Base-by-base conservation (phyloP, 345 rosid species). In the Reutealis trisperma region DNA sequence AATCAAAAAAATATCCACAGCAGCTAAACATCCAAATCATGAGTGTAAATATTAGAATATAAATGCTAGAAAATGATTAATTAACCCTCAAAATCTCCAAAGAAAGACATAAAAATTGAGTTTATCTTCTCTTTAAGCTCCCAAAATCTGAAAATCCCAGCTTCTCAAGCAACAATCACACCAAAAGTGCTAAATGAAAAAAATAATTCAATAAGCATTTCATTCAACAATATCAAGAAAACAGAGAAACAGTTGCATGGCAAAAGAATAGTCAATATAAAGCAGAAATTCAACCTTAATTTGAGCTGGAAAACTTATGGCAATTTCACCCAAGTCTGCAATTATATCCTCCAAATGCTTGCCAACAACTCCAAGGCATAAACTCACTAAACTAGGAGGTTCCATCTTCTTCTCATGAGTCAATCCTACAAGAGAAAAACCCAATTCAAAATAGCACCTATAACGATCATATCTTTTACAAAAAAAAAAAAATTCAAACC, bases 321-420 rank as follows among this genome's bases (percentile, higher is more conserved):
- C 85, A 80, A 95, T 90, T 61, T 89, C 94, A 65, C 74, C 75
- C 85, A 95, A 82, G 67, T 93, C 90, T 15, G 77, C 84, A 37
- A 85, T 73, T 30, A 95, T 84, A 30, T 92, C 99, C 79, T 95
- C 98, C 80, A 95, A 86, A 87, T 95, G 84, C 83, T 60, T 84
- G 27, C 99, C 98, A 69, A 95, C 78, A 84, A 93, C 90, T 30
- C 91, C 97, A 27, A 95, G 89, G 79, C 98, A 95, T 78, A 93
- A 83, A 81, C 84, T 88, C 9, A 90, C 83, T 68, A 95, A 87
- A 71, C 90, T 89, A 42, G 91, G 93, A 47, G 93, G 90, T 64
- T 78, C 86, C 22, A 57, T 63, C 82, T 72, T 90, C 89, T 74
- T 75, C 51, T 71, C 0, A 9, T 47, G 72, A n/a, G 16, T 58